Conservation (phyloP, 768 basidiomycete genomes). For the Naganishia friedmannii region DNA sequence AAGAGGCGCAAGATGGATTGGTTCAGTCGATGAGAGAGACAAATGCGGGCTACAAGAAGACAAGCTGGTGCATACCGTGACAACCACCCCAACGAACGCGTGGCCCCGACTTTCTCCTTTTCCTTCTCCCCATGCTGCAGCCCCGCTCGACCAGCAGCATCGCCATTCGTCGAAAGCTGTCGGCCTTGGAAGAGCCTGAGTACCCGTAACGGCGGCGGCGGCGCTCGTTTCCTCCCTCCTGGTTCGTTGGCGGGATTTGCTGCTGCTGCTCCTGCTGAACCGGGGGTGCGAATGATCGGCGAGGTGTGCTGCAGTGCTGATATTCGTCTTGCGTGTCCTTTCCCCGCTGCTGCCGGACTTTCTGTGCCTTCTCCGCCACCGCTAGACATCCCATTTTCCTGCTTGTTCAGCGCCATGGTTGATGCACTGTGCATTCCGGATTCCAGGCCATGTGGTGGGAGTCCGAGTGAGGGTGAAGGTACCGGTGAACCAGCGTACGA, state of each 20-base stretch:
- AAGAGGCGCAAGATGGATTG: not conserved
- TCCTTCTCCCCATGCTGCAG: slow-evolving; percentile 1
- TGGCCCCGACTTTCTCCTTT: slow-evolving; percentile 34
- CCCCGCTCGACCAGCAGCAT: slow-evolving; percentile 11
- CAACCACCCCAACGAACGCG: slow-evolving; percentile 40
- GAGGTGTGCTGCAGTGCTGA: not conserved
- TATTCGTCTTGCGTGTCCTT: slow-evolving; percentile 5
- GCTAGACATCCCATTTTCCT: not conserved
- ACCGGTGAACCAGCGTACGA: slow-evolving; percentile 13
- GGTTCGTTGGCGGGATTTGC: too few species aligned
- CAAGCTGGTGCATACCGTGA: slow-evolving; percentile 37
- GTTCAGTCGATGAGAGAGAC: not conserved
- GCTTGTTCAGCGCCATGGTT: not conserved
- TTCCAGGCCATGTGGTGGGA: not conserved
- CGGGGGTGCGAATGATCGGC: slow-evolving; percentile 17
- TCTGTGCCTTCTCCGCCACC: not conserved
- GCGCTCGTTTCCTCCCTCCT: not conserved
- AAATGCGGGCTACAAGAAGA: too few species aligned
- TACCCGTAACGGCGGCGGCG: not conserved
- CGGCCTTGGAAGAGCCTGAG: slow-evolving; percentile 13
- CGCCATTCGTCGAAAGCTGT: not conserved
- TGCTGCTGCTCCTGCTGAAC: not conserved
- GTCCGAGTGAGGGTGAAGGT: not conserved
- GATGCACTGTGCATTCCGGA: not conserved
- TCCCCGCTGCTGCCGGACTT: not conserved